Base-by-base conservation (phyloP, 768 basidiomycete genomes). In the Lactarius akahatsu region DNA sequence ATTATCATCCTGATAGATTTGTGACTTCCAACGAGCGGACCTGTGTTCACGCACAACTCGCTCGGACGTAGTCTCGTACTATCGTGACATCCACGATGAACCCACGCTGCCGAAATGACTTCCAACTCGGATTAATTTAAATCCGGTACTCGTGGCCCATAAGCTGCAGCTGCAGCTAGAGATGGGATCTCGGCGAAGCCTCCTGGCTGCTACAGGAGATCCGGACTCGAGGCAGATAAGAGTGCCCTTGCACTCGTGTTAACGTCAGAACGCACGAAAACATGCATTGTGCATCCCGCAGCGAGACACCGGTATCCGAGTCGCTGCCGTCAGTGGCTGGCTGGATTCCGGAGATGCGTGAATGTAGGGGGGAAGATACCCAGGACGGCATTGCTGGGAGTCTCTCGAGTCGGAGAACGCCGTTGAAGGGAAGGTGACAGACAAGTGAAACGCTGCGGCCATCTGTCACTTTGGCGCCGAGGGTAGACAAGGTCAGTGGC, bases 401-500 rank as follows among this genome's bases (percentile, higher is more conserved):
- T n/a, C 38, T 41, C 47, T 59, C 38, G 10, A n/a, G 41, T 13
- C 62, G 66, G 66, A 55, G 41, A 59, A 40, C 36, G 57, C 66
- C 66, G 66, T 30, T 54, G 38, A 58, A 54, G 57, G 54, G 62
- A 63, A 56, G 52, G 20, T 60, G 58, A 58, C 57, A 9, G 47
- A 26, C 16, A 34, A 52, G 57, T 40, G 30, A 62, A 32, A 62
- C 20, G 34, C 23, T n/a, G 23, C 55, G 28, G 55, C 36, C 47
- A 50, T 58, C 43, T 54, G 65, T 59, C 66, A 63, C 40, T 63
- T 67, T 59, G 57, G 41, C 57, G 65, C 61, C 38, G 40, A 26
- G 30, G 20, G 50, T 32, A 26, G 9, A 20, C 20, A 9, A 5
- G 7, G 3, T 9, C 40, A 20, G 16, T 52, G 57, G 47, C 28